Evolutionary conservation across 495 filamentous ascomycete genomes (phyloP).

Genomic region (Chaetomidium leptoderma): DNA sequence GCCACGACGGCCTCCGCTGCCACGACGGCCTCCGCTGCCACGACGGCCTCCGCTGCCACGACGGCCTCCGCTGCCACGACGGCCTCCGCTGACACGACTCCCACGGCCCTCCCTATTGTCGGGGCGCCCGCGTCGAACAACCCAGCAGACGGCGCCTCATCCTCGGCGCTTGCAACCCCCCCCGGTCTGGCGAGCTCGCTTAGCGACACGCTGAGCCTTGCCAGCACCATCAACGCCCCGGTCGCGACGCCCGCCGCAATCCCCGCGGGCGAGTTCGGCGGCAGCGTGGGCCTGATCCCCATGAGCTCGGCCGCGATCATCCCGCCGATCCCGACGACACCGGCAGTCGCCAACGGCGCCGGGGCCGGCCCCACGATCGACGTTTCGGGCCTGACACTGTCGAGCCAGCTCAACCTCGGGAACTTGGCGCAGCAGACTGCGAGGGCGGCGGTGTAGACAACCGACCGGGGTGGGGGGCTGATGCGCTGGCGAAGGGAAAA

Average conservation of each 20-base stretch:
- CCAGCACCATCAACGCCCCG: neutral
- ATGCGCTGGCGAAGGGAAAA: neutral
- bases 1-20: too few species aligned
- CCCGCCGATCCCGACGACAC: slow-evolving; percentile 12
- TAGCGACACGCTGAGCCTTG: slow-evolving; percentile 3
- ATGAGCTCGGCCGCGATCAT: slow-evolving; percentile 13
- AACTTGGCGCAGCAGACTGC: slow-evolving; percentile 30
- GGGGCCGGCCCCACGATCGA: slow-evolving; percentile 23
- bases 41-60: too few species aligned
- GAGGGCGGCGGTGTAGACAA: neutral
- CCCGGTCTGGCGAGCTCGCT: slow-evolving; percentile 13
- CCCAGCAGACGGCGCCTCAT: neutral
- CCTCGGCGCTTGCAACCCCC: neutral
- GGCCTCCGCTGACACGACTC: neutral
- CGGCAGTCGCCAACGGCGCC: slow-evolving; percentile 25
- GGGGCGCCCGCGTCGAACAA: slow-evolving; percentile 4
- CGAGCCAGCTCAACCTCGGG: slow-evolving; percentile 34
- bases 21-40: too few species aligned
- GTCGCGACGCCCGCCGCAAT: neutral
- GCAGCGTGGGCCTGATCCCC: slow-evolving; percentile 21
- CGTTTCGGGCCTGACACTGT: slow-evolving; percentile 32
- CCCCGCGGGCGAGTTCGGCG: slow-evolving; percentile 26
- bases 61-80: too few species aligned
- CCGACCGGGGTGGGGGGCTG: neutral
- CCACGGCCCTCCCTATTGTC: slow-evolving; percentile 9